Base-by-base conservation (phyloP, 2,329 filamentous ascomycete species). In the Diplodia sapinea region DNA sequence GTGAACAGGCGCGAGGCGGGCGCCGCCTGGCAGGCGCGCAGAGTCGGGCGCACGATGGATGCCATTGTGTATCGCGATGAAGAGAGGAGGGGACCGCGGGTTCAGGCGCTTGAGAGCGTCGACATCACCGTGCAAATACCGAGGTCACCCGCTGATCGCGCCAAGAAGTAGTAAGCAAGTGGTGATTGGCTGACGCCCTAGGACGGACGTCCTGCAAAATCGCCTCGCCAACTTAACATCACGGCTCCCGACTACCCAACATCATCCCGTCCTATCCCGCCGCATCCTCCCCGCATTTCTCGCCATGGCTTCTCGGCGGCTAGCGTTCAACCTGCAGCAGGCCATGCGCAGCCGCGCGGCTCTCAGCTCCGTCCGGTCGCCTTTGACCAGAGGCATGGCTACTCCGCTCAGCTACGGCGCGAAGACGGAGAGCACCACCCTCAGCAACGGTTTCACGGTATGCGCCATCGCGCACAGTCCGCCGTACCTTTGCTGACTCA, bases 381-480 rank as follows among this genome's bases (percentile, higher is more conserved):
- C 91, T 74, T 85, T 95, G 82, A 90, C 88, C 82, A 89, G 94
- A 85, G 91, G 91, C 79, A 93, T 97, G 80, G 94, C 94, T 78
- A 94, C 94, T 74, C 94, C 94, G 75, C 89, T 95, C 73, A 74
- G 77, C 76, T 78, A 83, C 76, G 87, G 89, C 82, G 85, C 89
- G 85, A 94, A 92, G 86, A 97, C 94, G 76, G 91, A 98, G 87
- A 94, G 92, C 77, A 98, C 95, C 71, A 99, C 95, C 67, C 88
- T 99, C 79, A 92, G 90, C 84, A 99, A 98, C 87, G 95, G 95
- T 82, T 88, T 99, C 86, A 99, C 95, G 78, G 94, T 97, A 86
- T 72, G 84, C 70, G 68, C 67, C 70, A 69, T 56, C 33, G 61
- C 43, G 26, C 55, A 47, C 33, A 63, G 72, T 54, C 67, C 68